Base-by-base conservation (phyloP, 148 eudicot genomes). In the Fagopyrum tataricum region DNA sequence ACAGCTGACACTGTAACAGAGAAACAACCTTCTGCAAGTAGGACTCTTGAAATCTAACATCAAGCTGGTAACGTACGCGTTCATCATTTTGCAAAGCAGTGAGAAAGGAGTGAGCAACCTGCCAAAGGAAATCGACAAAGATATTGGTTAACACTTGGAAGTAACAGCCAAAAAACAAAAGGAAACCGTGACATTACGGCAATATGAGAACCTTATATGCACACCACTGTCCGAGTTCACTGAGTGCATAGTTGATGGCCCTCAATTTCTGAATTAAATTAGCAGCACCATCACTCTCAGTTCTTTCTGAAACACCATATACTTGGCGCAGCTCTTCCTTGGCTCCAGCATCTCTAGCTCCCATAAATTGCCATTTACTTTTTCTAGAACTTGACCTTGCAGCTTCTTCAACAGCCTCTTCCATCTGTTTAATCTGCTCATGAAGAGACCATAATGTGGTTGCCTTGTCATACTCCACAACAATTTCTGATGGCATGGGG, bases 331-430 rank as follows among this genome's bases (percentile, higher is more conserved):
- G 82, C 85, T 91, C 93, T 79, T 87, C 98, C 87, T 88, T 95
- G 48, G 90, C 89, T 77, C 98, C 98, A 70, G 98, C 98, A 87
- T 95, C 98, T 78, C 98, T 88, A 37, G 98, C 98, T 78, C 98
- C 98, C 98, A 95, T 95, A 82, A 95, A 95, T 78, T 95, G 98
- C 97, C 98, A 95, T 81, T 95, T 95, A 81, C 90, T 91, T 84
- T 84, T 91, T 81, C 91, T 88, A 47, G 88, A 87, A 80, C 97
- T 95, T 78, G 93, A 91, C 59, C 82, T 85, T 61, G 98, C 97
- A 75, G 98, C 96, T 80, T 87, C 89, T 88, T 94, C 98, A 66
- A 91, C 97, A 40, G 87, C 85, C 42, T 75, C 52, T 79, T 91
- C 97, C 96, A 95, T 91, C 84, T 88, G 91, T 79, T 95, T 95